phyloP scores from a whole-genome alignment of 148 eudicot genomes.

The Heliamphora exappendiculata region DNA sequence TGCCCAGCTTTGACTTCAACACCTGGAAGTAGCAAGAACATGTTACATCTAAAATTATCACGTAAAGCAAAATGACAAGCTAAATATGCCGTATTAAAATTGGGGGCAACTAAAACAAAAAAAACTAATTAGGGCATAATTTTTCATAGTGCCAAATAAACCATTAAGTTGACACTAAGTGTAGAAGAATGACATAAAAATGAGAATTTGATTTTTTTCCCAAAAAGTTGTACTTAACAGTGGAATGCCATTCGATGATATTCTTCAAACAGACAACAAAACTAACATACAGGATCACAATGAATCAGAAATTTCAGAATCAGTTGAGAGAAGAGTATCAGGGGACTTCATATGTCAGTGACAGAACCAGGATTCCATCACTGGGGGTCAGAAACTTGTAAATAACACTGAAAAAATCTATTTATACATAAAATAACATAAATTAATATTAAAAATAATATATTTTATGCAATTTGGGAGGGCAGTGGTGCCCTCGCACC shows the following conservation, averaged over 20 bases:
- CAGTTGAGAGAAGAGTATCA: not conserved
- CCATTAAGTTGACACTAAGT: not conserved
- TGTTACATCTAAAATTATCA: not conserved
- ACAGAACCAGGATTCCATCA: too few species aligned
- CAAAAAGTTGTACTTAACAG: too few species aligned
- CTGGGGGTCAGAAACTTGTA: too few species aligned
- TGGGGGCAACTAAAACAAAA: not conserved
- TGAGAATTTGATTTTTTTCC: too few species aligned
- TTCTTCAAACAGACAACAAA: too few species aligned
- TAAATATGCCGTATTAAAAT: not conserved
- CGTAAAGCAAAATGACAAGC: not conserved
- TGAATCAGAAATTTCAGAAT: not conserved
- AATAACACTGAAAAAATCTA: too few species aligned
- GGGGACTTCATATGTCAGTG: not conserved
- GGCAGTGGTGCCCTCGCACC: too few species aligned
- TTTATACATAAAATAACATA: too few species aligned
- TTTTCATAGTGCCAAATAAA: not conserved
- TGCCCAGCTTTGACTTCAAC: constrained; percentile 63
- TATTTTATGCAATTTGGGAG: too few species aligned
- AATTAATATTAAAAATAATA: too few species aligned
- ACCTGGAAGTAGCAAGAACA: constrained; percentile 29
- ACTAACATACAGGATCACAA: not conserved
- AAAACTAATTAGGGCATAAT: not conserved
- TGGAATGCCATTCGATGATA: not conserved
- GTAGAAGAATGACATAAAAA: not conserved